Conservation (phyloP, 306 rosid genomes). For the Prunus fruticosa region DNA sequence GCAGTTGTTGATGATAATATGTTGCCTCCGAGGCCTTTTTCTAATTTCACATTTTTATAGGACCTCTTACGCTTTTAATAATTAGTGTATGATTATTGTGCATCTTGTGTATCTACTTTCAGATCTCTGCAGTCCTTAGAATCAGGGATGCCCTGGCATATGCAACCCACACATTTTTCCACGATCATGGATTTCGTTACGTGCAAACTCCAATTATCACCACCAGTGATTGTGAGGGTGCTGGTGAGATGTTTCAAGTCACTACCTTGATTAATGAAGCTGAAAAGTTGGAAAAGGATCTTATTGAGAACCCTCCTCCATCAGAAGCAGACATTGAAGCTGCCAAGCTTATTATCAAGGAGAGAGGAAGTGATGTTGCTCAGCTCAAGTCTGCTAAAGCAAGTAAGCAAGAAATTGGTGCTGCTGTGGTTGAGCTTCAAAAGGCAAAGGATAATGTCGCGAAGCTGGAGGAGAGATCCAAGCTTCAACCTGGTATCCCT, state of each 20-base stretch:
- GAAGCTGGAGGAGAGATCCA: constrained; percentile 78
- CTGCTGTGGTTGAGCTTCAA: constrained; percentile 68
- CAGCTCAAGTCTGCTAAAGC: constrained; percentile 75
- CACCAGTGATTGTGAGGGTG: constrained; percentile 99
- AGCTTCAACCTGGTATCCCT: constrained; percentile 82
- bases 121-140: constrained; percentile 91
- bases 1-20: neutral
- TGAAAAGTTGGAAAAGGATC: constrained; percentile 81
- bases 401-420: constrained; percentile 51
- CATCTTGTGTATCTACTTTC: constrained; percentile 12
- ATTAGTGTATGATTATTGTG: neutral
- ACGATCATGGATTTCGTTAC: constrained; percentile 71
- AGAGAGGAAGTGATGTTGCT: constrained; percentile 70
- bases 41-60: neutral
- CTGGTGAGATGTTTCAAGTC: constrained; percentile 99
- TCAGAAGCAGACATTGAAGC: constrained; percentile 73
- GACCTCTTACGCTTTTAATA: neutral
- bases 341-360: constrained; percentile 52
- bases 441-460: constrained; percentile 59
- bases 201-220: constrained; percentile 95
- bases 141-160: constrained; percentile 81
- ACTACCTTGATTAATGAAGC: constrained; percentile 81
- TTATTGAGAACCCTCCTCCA: constrained; percentile 76
- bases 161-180: constrained; percentile 85
- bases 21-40: neutral